Conservation (phyloP, 192 early-diverging fungal genomes). For the Cetraspora pellucida region DNA sequence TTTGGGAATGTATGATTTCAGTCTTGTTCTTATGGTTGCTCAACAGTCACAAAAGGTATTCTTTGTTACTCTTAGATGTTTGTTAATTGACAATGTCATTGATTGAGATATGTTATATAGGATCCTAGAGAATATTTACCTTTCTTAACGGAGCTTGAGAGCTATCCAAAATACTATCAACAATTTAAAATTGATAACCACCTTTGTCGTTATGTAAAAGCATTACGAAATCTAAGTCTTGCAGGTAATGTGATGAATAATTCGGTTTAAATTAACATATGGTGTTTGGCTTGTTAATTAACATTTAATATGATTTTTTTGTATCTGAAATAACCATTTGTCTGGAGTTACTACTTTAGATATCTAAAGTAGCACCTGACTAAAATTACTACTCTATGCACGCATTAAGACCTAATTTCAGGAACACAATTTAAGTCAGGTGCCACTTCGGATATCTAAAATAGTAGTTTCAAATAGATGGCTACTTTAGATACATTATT, state of each 20-base stretch:
- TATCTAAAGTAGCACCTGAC: no score
- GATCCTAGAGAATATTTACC: slow-evolving; percentile 96
- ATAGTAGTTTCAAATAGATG: no score
- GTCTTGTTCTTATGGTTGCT: slow-evolving; percentile 91
- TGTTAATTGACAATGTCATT: neutral
- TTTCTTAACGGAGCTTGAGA: slow-evolving; percentile 80
- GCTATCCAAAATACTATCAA: slow-evolving; percentile 76
- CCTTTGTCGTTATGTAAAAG: slow-evolving; percentile 67
- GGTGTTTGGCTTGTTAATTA: no score
- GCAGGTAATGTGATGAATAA: slow-evolving; percentile 35
- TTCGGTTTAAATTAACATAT: neutral
- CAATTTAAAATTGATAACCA: slow-evolving; percentile 88
- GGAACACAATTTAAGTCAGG: no score
- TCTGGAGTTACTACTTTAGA: no score
- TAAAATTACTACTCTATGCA: no score
- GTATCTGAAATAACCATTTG: no score
- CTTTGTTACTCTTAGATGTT: neutral
- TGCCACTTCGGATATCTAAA: no score
- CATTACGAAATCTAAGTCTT: slow-evolving; percentile 68
- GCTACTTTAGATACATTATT: no score
- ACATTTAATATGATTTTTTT: no score
- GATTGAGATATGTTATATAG: slow-evolving; percentile 25
- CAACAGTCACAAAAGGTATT: slow-evolving; percentile 89
- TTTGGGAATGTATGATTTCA: slow-evolving; percentile 92
- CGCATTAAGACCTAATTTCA: no score